Base-by-base conservation (phyloP, 1,284 basidiomycete genomes). In the Laetiporus sulphureus region DNA sequence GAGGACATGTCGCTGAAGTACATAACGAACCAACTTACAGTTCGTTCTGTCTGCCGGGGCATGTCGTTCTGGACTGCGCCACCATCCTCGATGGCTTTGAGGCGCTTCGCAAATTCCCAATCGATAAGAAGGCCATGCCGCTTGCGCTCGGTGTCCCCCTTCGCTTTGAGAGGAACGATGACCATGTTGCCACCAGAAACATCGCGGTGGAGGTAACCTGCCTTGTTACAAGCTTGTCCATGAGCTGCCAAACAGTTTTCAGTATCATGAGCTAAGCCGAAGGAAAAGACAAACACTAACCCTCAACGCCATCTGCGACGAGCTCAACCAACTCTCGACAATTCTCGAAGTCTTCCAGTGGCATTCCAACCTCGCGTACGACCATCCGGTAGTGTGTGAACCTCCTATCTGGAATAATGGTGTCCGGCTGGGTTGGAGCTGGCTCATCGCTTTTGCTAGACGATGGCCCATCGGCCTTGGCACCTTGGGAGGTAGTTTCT, bases 311-410 rank as follows among this genome's bases (percentile, higher is more conserved):
- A 16, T 42, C 37, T 5, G 12, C 16, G n/a, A 47, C 20, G 4
- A 40, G 7, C 10, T 24, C 12, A 4, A 44, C 42, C 6, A 49
- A 25, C 10, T 49, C 27, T 3, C 32, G 32, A 18, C 35, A 21
- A 30, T 44, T 38, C 10, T n/a, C 19, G 25, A 46, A 49, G 3
- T 43, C 41, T 2, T 30, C 29, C 16, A 49, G 15, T 5, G 41
- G 35, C 27, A 8, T 8, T 29, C 27, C 27, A 29, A 29, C 27
- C n/a, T 29, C 27, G 8, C n/a, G 10, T 10, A 39, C 43, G 30
- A 49, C 47, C 24, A 49, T n/a, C 7, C 47, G 44, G 21, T 49
- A 49, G 24, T 49, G 47, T 20, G 15, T 31, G 10, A 12, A 41
- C 20, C 19, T 22, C 5, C 36, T 25, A n/a, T 11, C 18, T 23